Evolutionary conservation across 176 grass and related monocot genomes (phyloP).

Genomic region (Aegilops longissima): DNA sequence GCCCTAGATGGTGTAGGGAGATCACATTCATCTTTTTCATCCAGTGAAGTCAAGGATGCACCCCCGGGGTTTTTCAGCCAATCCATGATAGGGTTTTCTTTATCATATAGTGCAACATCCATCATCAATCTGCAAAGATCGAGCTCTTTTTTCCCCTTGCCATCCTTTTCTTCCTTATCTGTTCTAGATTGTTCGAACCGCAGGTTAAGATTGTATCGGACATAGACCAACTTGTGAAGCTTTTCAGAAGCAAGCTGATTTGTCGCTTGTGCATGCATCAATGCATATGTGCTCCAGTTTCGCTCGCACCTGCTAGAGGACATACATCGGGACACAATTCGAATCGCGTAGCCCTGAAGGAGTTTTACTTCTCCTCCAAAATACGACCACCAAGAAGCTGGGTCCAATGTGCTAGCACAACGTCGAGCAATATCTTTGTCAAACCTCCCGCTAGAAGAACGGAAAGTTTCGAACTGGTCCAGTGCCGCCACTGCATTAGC

Average conservation of each 20-base stretch:
- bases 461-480: neutral
- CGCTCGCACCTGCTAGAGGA: constrained; percentile 24
- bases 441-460: neutral
- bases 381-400: neutral
- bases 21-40: neutral
- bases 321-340: constrained; percentile 18
- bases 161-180: neutral
- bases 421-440: neutral
- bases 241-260: neutral
- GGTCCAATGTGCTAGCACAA: neutral
- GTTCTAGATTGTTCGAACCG: neutral
- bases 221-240: constrained; percentile 21
- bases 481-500: neutral
- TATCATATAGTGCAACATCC: constrained; percentile 14
- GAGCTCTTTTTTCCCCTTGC: neutral
- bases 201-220: constrained; percentile 16
- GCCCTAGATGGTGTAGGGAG: neutral
- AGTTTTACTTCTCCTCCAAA: neutral
- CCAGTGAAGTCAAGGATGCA: neutral
- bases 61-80: neutral
- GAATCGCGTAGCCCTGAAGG: neutral
- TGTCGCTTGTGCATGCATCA: constrained; percentile 17
- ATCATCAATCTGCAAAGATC: constrained; percentile 19
- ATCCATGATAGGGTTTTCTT: constrained; percentile 25
- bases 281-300: constrained; percentile 18